phyloP scores from a whole-genome alignment of 768 basidiomycete species.

The Podaxis carcinomalis region DNA sequence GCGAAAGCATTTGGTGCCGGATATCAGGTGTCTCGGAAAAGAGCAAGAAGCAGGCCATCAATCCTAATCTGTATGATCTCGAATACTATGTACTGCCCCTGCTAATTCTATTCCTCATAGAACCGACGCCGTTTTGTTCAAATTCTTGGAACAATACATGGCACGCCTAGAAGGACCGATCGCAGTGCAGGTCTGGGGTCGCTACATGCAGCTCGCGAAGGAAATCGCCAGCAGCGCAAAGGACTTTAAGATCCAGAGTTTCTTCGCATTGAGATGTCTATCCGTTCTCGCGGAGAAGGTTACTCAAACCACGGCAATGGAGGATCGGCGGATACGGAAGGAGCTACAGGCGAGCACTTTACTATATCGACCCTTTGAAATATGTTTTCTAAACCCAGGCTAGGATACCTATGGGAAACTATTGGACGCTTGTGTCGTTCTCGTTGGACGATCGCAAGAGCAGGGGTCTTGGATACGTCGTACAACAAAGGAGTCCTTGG shows the following conservation, averaged over 20 bases:
- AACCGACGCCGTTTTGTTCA: slow-evolving; percentile 68
- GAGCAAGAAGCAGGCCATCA: slow-evolving; percentile 53
- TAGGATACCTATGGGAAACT: slow-evolving; percentile 85
- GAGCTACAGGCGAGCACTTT: slow-evolving; percentile 67
- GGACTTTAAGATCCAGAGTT: slow-evolving; percentile 68
- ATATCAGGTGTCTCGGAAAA: slow-evolving; percentile 53
- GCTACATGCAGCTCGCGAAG: slow-evolving; percentile 72
- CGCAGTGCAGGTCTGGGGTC: slow-evolving; percentile 88
- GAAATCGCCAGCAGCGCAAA: slow-evolving; percentile 66
- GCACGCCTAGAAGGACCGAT: slow-evolving; percentile 82
- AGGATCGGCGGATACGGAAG: slow-evolving; percentile 82
- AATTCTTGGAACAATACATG: slow-evolving; percentile 86
- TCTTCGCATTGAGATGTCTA: slow-evolving; percentile 74
- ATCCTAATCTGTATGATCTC: slow-evolving; percentile 60
- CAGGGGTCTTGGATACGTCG: slow-evolving; percentile 79
- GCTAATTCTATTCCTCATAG: slow-evolving; percentile 32
- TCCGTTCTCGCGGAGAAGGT: slow-evolving; percentile 79
- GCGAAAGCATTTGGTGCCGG: slow-evolving; percentile 73
- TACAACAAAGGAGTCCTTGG: slow-evolving; percentile 54
- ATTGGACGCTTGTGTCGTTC: slow-evolving; percentile 71
- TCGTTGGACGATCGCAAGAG: slow-evolving; percentile 71
- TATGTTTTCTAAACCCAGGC: background rate
- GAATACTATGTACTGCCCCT: background rate
- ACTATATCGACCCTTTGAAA: background rate
- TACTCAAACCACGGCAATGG: slow-evolving; percentile 85